Conservation (phyloP, 164 flowering plant genomes). For the Warburgia ugandensis region DNA sequence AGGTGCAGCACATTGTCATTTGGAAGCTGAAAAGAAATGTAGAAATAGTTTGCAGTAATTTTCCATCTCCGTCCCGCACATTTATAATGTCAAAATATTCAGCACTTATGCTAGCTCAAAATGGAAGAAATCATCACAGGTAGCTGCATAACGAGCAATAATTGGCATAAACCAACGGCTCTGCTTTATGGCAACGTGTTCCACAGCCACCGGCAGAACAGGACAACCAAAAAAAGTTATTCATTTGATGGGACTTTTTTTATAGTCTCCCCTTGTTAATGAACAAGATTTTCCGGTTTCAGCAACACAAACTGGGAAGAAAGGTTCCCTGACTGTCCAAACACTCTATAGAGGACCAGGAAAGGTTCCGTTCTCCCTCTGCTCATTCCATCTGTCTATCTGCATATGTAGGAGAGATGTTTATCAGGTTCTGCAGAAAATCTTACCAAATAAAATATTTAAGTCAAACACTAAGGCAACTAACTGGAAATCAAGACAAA, state of each 20-base stretch:
- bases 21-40: too few species aligned
- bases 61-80: too few species aligned
- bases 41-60: too few species aligned
- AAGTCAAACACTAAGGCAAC: not conserved
- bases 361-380: slow-evolving; percentile 25
- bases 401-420: slow-evolving; percentile 1
- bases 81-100: too few species aligned
- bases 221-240: not conserved
- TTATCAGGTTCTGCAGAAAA: not conserved
- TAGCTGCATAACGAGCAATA: too few species aligned
- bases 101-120: too few species aligned
- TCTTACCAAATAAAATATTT: not conserved
- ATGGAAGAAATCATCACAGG: too few species aligned
- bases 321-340: not conserved
- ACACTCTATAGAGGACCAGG: slow-evolving; percentile 25
- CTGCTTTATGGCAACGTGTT: slow-evolving; percentile 6
- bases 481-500: too few species aligned
- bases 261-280: not conserved
- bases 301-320: slow-evolving; percentile 1
- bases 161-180: slow-evolving; percentile 1
- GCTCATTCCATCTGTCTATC: slow-evolving; percentile 25
- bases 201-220: not conserved
- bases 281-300: slow-evolving; percentile 7
- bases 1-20: too few species aligned
- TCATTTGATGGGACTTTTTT: not conserved